Conservation (phyloP, 176 grass and related monocot species). For the Hyparrhenia diplandra region DNA sequence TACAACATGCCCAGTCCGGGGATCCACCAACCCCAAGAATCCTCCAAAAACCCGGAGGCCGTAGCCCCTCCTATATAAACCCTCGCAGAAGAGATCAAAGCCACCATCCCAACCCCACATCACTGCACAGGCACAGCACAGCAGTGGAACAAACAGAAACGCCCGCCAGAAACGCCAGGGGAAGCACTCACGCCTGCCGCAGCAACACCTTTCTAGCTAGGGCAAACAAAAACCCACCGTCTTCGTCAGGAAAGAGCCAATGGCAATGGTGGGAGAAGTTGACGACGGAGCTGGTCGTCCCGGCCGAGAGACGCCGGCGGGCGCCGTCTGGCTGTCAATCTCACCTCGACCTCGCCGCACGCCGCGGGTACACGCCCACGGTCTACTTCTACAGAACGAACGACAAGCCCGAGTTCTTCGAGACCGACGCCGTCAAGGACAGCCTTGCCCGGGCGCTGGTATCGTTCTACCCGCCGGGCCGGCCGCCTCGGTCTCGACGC, state of each 20-base stretch:
- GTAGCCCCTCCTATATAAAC: background rate
- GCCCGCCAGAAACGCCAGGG: background rate
- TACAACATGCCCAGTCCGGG: background rate
- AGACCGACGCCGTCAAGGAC: background rate
- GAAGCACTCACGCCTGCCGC: background rate
- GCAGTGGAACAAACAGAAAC: background rate
- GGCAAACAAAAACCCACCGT: background rate
- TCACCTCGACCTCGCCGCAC: slow-evolving; percentile 46
- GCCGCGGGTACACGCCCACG: slow-evolving; percentile 51
- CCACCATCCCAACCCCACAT: too few species aligned
- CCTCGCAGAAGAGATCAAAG: background rate
- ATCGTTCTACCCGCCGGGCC: slow-evolving; percentile 58
- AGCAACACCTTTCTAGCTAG: background rate
- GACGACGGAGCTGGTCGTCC: slow-evolving; percentile 43
- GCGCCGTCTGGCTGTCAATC: slow-evolving; percentile 63
- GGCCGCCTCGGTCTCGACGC: slow-evolving; percentile 39
- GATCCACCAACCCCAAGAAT: background rate
- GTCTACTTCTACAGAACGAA: slow-evolving; percentile 55
- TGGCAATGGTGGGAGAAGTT: slow-evolving; percentile 39
- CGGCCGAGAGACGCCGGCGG: slow-evolving; percentile 42
- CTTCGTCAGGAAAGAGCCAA: background rate
- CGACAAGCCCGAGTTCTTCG: slow-evolving; percentile 34
- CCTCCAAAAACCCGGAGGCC: background rate
- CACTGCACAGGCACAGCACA: too few species aligned
- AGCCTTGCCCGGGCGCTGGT: slow-evolving; percentile 50